Conservation (phyloP, 257 asterid species). For the Gynochthodes officinalis region DNA sequence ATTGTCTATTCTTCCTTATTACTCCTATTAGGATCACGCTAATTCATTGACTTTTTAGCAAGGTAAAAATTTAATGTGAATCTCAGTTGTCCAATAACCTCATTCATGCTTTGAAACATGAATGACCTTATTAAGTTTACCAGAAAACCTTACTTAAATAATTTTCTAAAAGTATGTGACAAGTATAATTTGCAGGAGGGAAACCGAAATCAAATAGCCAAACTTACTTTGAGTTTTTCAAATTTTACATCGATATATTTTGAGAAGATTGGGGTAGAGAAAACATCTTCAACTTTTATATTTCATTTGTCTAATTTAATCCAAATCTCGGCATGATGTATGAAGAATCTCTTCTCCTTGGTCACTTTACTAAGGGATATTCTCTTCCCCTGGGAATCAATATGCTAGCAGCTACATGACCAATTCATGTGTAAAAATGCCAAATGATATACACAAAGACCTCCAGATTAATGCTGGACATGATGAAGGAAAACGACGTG, state of each 20-base stretch:
- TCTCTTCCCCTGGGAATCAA: background rate
- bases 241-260: background rate
- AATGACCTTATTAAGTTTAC: background rate
- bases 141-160: background rate
- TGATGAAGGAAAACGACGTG: background rate
- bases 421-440: background rate
- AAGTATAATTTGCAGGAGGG: too few relatives aligned
- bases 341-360: background rate
- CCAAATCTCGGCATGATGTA: background rate
- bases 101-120: background rate
- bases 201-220: background rate
- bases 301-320: background rate
- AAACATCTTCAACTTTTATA: background rate
- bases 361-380: background rate
- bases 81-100: too few relatives aligned
- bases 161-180: background rate
- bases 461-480: background rate
- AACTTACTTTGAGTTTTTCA: background rate
- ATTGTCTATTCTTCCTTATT: background rate
- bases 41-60: background rate
- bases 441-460: background rate
- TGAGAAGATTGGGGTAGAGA: background rate
- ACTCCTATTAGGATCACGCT: background rate
- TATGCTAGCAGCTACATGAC: background rate
- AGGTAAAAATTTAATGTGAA: background rate